Percentiles rank a stretch among this genome's conserved stretches.
phyloP scores from a whole-genome alignment of 108 stramenopile genomes.

The Pseudonitzschia delicatissima region DNA sequence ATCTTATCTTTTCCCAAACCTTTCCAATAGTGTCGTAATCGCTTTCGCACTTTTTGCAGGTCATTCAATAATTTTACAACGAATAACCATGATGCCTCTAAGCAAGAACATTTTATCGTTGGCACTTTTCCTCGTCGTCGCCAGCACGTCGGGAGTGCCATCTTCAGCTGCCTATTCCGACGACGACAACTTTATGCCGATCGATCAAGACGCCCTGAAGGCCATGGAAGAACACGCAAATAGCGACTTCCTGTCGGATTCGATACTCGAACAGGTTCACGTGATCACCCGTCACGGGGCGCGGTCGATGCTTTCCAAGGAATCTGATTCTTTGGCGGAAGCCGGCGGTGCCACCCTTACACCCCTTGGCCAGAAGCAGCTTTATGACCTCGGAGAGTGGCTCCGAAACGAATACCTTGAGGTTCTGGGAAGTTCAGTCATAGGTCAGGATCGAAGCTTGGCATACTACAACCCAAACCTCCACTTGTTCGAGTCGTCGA shows the following conservation, averaged over 20 bases:
- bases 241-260: neutral
- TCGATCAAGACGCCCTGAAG: neutral
- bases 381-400: slow-evolving; percentile 37
- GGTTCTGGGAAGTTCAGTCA: neutral
- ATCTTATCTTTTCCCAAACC: too few relatives aligned
- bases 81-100: too few relatives aligned
- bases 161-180: neutral
- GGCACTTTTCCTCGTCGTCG: slow-evolving; percentile 4
- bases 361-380: slow-evolving; percentile 36
- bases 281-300: slow-evolving; percentile 52
- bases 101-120: slow-evolving; percentile 1
- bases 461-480: slow-evolving; percentile 18
- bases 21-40: too few relatives aligned
- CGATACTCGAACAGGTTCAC: slow-evolving; percentile 31
- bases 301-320: slow-evolving; percentile 29
- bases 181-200: neutral
- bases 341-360: slow-evolving; percentile 29
- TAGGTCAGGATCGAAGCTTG: slow-evolving; percentile 3
- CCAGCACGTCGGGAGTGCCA: neutral
- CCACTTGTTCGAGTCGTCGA: slow-evolving; percentile 35
- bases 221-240: neutral
- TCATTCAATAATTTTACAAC: too few relatives aligned
- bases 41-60: too few relatives aligned
- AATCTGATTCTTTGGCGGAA: slow-evolving; percentile 23
- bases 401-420: slow-evolving; percentile 25